Base-by-base conservation (phyloP, 495 filamentous ascomycete genomes). In the Rusavskia elegans region DNA sequence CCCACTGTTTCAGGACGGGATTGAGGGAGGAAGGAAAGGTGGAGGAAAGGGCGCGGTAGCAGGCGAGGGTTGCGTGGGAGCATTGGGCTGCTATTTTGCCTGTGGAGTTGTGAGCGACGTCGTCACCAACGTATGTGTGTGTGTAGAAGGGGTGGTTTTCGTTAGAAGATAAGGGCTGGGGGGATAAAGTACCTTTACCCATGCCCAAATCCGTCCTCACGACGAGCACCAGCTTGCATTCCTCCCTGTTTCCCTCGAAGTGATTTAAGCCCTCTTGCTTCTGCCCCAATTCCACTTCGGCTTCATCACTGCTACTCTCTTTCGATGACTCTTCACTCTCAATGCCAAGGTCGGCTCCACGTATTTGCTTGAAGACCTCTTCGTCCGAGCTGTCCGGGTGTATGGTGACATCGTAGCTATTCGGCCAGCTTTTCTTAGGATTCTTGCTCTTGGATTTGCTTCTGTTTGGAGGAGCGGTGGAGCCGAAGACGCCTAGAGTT, bases 31-130 rank as follows among this genome's bases (percentile, higher is more conserved):
- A 71, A 8, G 72, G 67, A 8, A 81, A 65, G 45, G 75, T 68
- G n/a, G 72, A 66, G 52, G 77, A 68, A 52, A 87, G 77, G 37
- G 79, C 72, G 69, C 94, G 95, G 80, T 96, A 98, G 76, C 89
- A 95, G 32, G 90, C 89, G 39, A 98, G 80, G 1, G 92, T 95
- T 9, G 92, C 92, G 67, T 98, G 92, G n/a, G 83, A 83, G 66
- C 81, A 85, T 73, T 98, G 93, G 7, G 92, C 92, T 50, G 86
- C 93, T 60, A 97, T 97, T 77, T 98, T 98, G 55, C 92, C 92
- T 95, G 55, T 49, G 25, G 35, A 9, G 35, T 0, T 27, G 25
- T 27, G 0, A 27, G 25, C 25, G 25, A 3, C 7, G 4, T 27
- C 25, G 3, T 27, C 25, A 27, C 2, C 25, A 27, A 27, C 25